Conservation (phyloP, 2,329 filamentous ascomycete species). For the Neophaeococcomyces mojaviensis region DNA sequence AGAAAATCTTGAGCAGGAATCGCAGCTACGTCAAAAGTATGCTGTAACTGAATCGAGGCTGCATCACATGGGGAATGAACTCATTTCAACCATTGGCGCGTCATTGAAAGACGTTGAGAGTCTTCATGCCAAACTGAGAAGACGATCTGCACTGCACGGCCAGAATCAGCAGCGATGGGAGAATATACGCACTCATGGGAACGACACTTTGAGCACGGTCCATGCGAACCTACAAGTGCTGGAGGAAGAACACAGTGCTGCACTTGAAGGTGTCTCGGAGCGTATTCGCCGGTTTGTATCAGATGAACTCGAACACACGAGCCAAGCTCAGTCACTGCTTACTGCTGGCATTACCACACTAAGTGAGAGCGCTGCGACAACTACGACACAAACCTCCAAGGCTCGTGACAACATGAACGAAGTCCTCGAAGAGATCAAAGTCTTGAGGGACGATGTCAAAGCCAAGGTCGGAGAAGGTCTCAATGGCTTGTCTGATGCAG, state of each 20-base stretch:
- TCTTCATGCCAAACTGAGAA: conserved; percentile 75
- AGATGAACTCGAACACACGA: conserved; percentile 64
- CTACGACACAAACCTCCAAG: conserved; percentile 43
- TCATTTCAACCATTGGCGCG: conserved; percentile 68
- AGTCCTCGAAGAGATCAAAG: conserved; percentile 87
- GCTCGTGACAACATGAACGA: conserved; percentile 81
- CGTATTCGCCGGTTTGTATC: conserved; percentile 72
- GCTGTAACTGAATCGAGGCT: conserved; percentile 76
- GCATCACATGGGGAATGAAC: conserved; percentile 61
- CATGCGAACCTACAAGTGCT: conserved; percentile 69
- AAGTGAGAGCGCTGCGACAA: conserved; percentile 57
- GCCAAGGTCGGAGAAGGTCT: conserved; percentile 75
- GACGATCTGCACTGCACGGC: conserved; percentile 75
- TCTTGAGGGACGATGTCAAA: conserved; percentile 83
- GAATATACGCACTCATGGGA: conserved; percentile 65
- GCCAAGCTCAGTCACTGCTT: conserved; percentile 62
- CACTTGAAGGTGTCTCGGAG: conserved; percentile 59
- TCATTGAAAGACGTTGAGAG: conserved; percentile 75
- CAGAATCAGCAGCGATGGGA: conserved; percentile 75
- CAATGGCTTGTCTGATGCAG: conserved; percentile 71
- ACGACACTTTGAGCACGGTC: conserved; percentile 67
- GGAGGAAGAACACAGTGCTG: conserved; percentile 61
- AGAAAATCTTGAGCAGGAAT: conserved; percentile 71
- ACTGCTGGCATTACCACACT: conserved; percentile 63
- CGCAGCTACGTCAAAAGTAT: conserved; percentile 71